These are phyloP conservation scores for Alternaria arborescens DNA, from an alignment of 2,329 filamentous ascomycete genomes.

Conservation along the genomic window DNA sequence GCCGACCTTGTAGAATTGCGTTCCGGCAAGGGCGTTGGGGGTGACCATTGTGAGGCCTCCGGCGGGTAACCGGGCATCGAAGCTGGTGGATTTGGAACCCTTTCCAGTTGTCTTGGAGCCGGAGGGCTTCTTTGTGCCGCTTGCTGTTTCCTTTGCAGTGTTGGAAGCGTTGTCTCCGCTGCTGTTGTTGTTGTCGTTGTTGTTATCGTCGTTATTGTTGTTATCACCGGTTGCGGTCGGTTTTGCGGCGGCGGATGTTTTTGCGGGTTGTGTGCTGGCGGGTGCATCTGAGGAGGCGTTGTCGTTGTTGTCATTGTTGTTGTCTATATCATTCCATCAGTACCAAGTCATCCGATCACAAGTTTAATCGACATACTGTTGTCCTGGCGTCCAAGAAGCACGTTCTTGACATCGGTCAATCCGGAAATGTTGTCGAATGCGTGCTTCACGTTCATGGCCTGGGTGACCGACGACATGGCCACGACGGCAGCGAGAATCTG, in stretches of 20 bases:
- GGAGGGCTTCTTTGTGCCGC: slow-evolving; percentile 31
- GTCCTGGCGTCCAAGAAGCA: slow-evolving; percentile 45
- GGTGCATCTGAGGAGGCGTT: slow-evolving; percentile 26
- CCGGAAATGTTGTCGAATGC: slow-evolving; percentile 44
- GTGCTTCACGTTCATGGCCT: slow-evolving; percentile 46
- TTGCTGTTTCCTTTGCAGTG: slow-evolving; percentile 24
- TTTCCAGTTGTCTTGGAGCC: slow-evolving; percentile 30
- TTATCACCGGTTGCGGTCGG: slow-evolving; percentile 20
- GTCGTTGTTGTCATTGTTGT: slow-evolving; percentile 9
- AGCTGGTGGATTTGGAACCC: slow-evolving; percentile 45
- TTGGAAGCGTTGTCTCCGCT: slow-evolving; percentile 21
- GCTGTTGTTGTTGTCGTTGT: slow-evolving; percentile 24
- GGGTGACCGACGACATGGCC: slow-evolving; percentile 49
- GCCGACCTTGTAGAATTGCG: slow-evolving; percentile 71
- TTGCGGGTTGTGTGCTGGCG: slow-evolving; percentile 20
- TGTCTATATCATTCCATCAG: slow-evolving; percentile 8
- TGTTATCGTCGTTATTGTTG: slow-evolving; percentile 12
- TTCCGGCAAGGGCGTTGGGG: slow-evolving; percentile 59
- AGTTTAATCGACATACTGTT: slow-evolving; percentile 27
- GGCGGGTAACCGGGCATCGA: slow-evolving; percentile 63
- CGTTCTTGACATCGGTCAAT: slow-evolving; percentile 36
- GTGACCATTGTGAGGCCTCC: slow-evolving; percentile 71
- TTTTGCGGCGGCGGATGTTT: slow-evolving; percentile 14
- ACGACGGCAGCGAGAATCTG: slow-evolving; percentile 50
- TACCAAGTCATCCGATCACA: neutral